These are phyloP conservation scores for Scleromitrula shiraiana DNA, from an alignment of 2,329 filamentous ascomycete species.

Conservation along the genomic window DNA sequence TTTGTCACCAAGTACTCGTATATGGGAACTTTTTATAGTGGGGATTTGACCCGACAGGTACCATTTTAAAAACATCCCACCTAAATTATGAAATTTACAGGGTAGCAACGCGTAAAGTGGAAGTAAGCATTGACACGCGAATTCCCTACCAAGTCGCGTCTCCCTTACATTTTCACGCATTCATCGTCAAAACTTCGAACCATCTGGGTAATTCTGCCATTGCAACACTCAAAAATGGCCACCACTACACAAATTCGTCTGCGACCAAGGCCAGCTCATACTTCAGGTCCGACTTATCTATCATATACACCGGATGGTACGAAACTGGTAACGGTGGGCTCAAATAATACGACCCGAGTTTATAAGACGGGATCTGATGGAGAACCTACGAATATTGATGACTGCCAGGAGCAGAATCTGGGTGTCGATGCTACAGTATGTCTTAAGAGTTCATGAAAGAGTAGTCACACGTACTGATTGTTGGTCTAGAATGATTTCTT, in stretches of 20 bases:
- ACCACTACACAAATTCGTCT: constrained; percentile 37
- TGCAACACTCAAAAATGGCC: constrained; percentile 23
- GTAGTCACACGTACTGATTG: constrained; percentile 16
- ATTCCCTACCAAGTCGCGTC: constrained; percentile 15
- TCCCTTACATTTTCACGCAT: constrained; percentile 5
- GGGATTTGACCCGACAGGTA: constrained; percentile 9
- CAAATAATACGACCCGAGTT: constrained; percentile 87
- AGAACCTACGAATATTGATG: constrained; percentile 87
- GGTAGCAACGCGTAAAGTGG: constrained; percentile 18
- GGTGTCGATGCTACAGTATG: constrained; percentile 62
- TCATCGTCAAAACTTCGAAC: constrained; percentile 9
- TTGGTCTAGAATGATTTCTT: constrained; percentile 63
- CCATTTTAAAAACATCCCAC: background rate
- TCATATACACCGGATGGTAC: constrained; percentile 84
- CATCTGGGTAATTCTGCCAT: background rate
- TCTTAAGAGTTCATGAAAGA: background rate
- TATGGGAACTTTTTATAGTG: constrained; percentile 5
- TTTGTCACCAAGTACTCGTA: background rate
- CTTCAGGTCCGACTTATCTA: constrained; percentile 77
- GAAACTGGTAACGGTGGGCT: constrained; percentile 82
- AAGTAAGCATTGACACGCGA: constrained; percentile 8
- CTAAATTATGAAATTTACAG: constrained; percentile 3
- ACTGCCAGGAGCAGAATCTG: constrained; percentile 79
- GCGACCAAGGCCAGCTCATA: constrained; percentile 64
- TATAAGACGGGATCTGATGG: constrained; percentile 89